These are phyloP conservation scores for Calycina marina DNA, from an alignment of 2,329 filamentous ascomycete genomes.

Conservation along the genomic window DNA sequence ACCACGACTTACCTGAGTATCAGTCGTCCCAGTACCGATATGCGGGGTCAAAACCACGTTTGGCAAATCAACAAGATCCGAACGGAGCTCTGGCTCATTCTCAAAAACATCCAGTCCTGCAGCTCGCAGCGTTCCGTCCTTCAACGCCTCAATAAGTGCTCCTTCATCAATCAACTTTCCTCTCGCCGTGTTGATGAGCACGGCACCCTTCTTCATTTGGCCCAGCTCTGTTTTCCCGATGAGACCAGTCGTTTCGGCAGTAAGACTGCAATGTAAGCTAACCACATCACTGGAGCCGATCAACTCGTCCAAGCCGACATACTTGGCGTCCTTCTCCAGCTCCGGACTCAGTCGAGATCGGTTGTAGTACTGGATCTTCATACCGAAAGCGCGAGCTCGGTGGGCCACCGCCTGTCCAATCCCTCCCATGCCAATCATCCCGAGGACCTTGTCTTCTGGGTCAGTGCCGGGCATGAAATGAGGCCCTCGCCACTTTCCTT, in stretches of 20 bases:
- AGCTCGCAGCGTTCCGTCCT: conserved; percentile 50
- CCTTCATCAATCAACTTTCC: conserved; percentile 68
- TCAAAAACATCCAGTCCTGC: conserved; percentile 72
- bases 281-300: conserved; percentile 56
- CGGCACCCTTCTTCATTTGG: conserved; percentile 63
- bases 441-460: conserved; percentile 59
- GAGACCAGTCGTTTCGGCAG: conserved; percentile 48
- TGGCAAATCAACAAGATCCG: conserved; percentile 54
- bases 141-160: conserved; percentile 58
- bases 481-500: conserved; percentile 43
- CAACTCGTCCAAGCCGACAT: conserved; percentile 59
- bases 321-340: conserved; percentile 37
- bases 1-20: too few relatives aligned
- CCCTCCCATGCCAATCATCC: conserved; percentile 73
- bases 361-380: conserved; percentile 63
- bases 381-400: conserved; percentile 59
- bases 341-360: conserved; percentile 43
- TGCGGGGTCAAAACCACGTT: conserved; percentile 65
- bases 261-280: conserved; percentile 64
- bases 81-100: conserved; percentile 61
- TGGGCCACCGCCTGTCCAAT: conserved; percentile 62
- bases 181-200: conserved; percentile 68
- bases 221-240: conserved; percentile 55
- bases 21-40: conserved; percentile 68
- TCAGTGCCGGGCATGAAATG: conserved; percentile 44